Percentiles rank a stretch among this genome's conserved stretches.
phyloP scores from a whole-genome alignment of 1,284 basidiomycete genomes.

The Coniferiporia weirii region DNA sequence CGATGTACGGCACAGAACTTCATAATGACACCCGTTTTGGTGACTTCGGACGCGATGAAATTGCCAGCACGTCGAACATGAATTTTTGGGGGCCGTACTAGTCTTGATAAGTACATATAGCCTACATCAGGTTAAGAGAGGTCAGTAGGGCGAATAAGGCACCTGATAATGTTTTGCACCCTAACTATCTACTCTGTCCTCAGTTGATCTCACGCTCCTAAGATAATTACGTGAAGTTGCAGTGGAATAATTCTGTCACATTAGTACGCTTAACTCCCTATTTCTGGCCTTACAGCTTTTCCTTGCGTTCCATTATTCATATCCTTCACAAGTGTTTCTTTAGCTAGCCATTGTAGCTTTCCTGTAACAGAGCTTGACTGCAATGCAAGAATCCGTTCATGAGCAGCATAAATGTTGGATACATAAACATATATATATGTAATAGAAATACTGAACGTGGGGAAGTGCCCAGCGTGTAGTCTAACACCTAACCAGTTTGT shows the following conservation, averaged over 20 bases:
- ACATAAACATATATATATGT: too few relatives aligned
- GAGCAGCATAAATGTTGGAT: too few relatives aligned
- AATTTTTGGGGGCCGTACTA: slow-evolving; percentile 27
- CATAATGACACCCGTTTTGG: slow-evolving; percentile 72
- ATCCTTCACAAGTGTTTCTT: neutral
- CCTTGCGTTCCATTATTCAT: neutral
- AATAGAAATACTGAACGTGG: too few relatives aligned
- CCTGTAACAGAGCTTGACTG: neutral
- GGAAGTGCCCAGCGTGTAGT: too few relatives aligned
- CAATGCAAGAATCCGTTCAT: neutral
- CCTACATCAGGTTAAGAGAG: neutral
- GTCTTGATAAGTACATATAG: neutral
- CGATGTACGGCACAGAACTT: slow-evolving; percentile 77
- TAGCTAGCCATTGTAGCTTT: neutral
- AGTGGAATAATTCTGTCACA: neutral
- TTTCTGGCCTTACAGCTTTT: neutral
- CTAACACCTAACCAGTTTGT: too few relatives aligned
- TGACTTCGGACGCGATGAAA: slow-evolving; percentile 72
- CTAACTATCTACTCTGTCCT: too few relatives aligned
- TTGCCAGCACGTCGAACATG: slow-evolving; percentile 59
- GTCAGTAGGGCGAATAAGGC: neutral
- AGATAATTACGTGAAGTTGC: too few relatives aligned
- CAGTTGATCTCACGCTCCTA: too few relatives aligned
- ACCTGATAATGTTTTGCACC: too few relatives aligned
- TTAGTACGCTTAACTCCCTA: neutral